phyloP scores from a whole-genome alignment of 2,329 filamentous ascomycete species.

The Alternaria novae-zelandiae region DNA sequence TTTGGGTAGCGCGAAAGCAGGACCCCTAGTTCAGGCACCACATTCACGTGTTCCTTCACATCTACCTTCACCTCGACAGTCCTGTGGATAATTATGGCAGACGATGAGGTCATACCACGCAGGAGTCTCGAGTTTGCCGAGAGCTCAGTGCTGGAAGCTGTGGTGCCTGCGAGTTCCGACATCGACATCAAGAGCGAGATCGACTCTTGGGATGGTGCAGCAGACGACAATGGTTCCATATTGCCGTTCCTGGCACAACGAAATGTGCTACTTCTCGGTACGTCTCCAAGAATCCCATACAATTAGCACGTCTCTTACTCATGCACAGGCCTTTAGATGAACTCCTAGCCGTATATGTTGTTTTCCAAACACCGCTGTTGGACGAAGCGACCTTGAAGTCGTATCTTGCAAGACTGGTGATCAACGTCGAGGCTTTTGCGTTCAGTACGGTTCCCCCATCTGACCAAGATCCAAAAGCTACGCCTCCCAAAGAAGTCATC shows the following conservation, averaged over 20 bases:
- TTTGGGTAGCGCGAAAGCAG: neutral
- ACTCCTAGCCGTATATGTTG: conserved; percentile 70
- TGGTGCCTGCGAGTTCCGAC: conserved; percentile 46
- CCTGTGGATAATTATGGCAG: conserved; percentile 24
- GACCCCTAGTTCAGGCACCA: conserved; percentile 12
- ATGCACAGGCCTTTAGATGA: conserved; percentile 69
- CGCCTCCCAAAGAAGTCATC: conserved; percentile 61
- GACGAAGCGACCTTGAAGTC: conserved; percentile 64
- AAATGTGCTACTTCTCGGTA: conserved; percentile 75
- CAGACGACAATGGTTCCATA: conserved; percentile 54
- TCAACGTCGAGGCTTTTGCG: conserved; percentile 72
- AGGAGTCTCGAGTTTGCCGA: conserved; percentile 48
- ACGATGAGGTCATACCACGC: conserved; percentile 31
- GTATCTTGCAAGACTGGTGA: conserved; percentile 67
- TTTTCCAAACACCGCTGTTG: conserved; percentile 69
- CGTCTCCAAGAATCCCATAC: conserved; percentile 46
- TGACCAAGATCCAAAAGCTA: conserved; percentile 47
- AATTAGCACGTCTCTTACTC: conserved; percentile 57
- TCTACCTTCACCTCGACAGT: conserved; percentile 5
- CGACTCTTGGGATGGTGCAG: conserved; percentile 53
- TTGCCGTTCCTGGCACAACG: conserved; percentile 67
- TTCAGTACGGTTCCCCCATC: conserved; percentile 56
- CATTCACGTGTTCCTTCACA: conserved; percentile 24
- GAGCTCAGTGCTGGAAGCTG: conserved; percentile 47
- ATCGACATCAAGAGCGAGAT: conserved; percentile 49